These are phyloP conservation scores for Salvia hispanica DNA, from an alignment of 257 asterid genomes.

Conservation along the genomic window DNA sequence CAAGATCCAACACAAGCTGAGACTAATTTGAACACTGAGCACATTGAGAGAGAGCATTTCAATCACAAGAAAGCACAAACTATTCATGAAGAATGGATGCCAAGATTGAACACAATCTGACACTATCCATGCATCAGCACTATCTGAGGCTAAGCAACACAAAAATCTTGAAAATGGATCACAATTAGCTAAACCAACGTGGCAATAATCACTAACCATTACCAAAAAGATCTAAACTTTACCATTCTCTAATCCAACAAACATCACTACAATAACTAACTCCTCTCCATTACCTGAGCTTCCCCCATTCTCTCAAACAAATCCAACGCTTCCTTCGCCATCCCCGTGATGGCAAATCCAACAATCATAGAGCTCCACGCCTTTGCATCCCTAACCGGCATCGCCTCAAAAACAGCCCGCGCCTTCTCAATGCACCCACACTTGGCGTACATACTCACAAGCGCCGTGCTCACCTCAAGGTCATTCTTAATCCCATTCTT, in stretches of 20 bases:
- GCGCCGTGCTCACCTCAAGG: constrained; percentile 68
- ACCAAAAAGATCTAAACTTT: constrained; percentile 5
- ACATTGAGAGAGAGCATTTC: too few species aligned
- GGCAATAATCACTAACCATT: not conserved
- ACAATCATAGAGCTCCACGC: constrained; percentile 86
- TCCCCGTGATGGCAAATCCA: constrained; percentile 67
- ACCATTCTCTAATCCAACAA: not conserved
- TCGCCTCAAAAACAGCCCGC: constrained; percentile 53
- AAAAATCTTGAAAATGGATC: too few species aligned
- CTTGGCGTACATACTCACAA: constrained; percentile 75
- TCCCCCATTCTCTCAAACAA: constrained; percentile 57
- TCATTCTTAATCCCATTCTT: constrained; percentile 59
- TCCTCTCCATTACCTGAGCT: constrained; percentile 43
- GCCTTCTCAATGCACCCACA: constrained; percentile 76
- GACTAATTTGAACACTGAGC: not conserved
- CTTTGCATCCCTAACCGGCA: constrained; percentile 68
- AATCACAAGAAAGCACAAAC: too few species aligned
- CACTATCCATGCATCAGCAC: not conserved
- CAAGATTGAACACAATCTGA: too few species aligned
- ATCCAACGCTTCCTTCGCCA: constrained; percentile 55
- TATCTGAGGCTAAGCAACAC: too few species aligned
- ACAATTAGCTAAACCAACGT: not conserved
- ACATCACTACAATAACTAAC: not conserved
- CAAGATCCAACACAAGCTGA: not conserved
- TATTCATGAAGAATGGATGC: too few species aligned